Percentiles rank a stretch among this genome's conserved stretches.
phyloP scores from a whole-genome alignment of 2,329 filamentous ascomycete genomes.

The Curvularia verruculosa region DNA sequence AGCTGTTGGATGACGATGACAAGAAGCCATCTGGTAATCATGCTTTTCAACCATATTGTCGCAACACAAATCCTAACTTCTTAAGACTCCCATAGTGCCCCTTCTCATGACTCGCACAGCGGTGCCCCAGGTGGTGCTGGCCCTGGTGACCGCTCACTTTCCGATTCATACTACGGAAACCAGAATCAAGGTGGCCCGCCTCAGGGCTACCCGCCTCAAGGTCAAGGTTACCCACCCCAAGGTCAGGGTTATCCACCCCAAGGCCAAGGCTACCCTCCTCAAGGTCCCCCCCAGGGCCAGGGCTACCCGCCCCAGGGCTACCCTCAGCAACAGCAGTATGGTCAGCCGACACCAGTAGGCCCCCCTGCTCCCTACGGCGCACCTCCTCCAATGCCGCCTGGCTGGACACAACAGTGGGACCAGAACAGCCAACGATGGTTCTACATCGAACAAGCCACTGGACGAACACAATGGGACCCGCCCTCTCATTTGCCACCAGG shows the following conservation, averaged over 20 bases:
- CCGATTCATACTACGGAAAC: constrained; percentile 30
- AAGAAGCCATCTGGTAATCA: constrained; percentile 39
- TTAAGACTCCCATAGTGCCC: constrained; percentile 10
- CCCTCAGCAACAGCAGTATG: constrained; percentile 34
- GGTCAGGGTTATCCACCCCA: constrained; percentile 26
- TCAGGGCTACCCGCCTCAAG: constrained; percentile 26
- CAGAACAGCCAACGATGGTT: constrained; percentile 66
- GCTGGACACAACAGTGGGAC: constrained; percentile 70
- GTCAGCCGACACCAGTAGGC: constrained; percentile 36
- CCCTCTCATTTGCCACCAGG: constrained; percentile 52
- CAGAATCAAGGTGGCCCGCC: background rate
- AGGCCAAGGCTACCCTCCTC: constrained; percentile 34
- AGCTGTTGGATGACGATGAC: constrained; percentile 51
- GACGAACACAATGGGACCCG: constrained; percentile 68
- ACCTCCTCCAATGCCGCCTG: constrained; percentile 59
- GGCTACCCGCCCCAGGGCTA: constrained; percentile 33
- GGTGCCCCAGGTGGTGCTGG: constrained; percentile 24
- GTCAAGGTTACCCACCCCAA: constrained; percentile 29
- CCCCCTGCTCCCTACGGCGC: constrained; percentile 51
- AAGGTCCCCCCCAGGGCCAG: constrained; percentile 25
- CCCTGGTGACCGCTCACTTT: constrained; percentile 29
- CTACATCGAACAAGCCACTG: constrained; percentile 67
- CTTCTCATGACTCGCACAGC: background rate
- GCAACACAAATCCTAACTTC: background rate
- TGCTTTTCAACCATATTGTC: background rate